phyloP scores from a whole-genome alignment of 768 basidiomycete species.

The Mycena kentingensis region DNA sequence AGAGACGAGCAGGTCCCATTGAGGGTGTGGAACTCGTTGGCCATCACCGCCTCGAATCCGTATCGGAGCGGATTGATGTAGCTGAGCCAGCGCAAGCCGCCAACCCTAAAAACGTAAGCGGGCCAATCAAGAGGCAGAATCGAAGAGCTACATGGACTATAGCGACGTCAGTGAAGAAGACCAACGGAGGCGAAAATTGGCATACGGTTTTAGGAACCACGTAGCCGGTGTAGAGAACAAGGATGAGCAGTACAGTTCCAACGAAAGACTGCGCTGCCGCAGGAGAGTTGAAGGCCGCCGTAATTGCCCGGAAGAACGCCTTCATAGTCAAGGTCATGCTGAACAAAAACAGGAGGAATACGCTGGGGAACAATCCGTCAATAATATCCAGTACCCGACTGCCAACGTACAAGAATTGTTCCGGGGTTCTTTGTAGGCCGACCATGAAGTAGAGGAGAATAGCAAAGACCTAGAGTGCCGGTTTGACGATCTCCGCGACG shows the following conservation, averaged over 20 bases:
- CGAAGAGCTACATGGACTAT: constrained; percentile 18
- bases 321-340: constrained; percentile 60
- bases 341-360: constrained; percentile 50
- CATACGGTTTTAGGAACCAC: constrained; percentile 44
- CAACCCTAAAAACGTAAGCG: constrained; percentile 43
- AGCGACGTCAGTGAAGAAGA: not conserved
- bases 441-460: constrained; percentile 53
- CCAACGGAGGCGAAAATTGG: not conserved
- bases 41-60: constrained; percentile 73
- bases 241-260: constrained; percentile 43
- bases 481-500: constrained; percentile 25
- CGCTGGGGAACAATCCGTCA: constrained; percentile 30
- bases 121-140: not conserved
- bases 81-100: constrained; percentile 54
- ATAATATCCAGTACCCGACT: not conserved
- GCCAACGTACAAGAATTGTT: constrained; percentile 59
- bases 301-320: constrained; percentile 60
- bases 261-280: constrained; percentile 50
- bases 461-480: constrained; percentile 34
- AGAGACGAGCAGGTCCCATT: constrained; percentile 61
- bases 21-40: constrained; percentile 80
- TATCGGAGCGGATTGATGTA: constrained; percentile 63
- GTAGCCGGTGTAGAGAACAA: constrained; percentile 58
- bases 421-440: constrained; percentile 43
- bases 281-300: constrained; percentile 48